These are phyloP conservation scores for Gossypium bickii DNA, from an alignment of 345 rosid species.

Conservation along the genomic window DNA sequence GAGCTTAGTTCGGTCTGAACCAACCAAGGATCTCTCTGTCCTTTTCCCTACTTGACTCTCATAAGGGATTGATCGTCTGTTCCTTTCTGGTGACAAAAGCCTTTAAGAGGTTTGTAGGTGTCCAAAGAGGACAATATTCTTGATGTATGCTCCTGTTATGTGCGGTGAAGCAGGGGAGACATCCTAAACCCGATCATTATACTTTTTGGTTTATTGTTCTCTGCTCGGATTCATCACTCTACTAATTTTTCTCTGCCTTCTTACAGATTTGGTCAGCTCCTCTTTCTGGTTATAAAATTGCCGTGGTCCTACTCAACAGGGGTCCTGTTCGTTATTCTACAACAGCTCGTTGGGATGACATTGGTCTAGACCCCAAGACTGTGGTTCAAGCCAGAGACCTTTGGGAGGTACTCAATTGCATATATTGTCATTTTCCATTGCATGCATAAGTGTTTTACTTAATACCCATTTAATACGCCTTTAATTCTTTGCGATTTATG, in stretches of 20 bases:
- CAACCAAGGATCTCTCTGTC: too few species aligned
- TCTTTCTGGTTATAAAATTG: conserved; percentile 51
- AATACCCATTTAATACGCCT: neutral
- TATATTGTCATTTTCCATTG: neutral
- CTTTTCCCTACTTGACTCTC: neutral
- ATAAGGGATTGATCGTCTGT: neutral
- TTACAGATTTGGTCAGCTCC: conserved; percentile 73
- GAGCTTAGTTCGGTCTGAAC: neutral
- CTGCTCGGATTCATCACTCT: neutral
- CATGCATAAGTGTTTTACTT: neutral
- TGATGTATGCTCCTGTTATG: neutral
- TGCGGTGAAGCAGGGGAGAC: neutral
- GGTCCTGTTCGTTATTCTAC: conserved; percentile 30
- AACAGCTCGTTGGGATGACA: conserved; percentile 66
- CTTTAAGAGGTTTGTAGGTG: neutral
- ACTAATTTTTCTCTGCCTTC: neutral
- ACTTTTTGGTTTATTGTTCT: neutral
- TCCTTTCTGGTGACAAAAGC: neutral
- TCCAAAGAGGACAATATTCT: neutral
- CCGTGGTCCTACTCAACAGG: conserved; percentile 57
- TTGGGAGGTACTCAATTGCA: conserved; percentile 52
- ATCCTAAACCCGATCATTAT: neutral
- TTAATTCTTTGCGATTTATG: neutral
- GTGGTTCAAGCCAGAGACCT: conserved; percentile 59
- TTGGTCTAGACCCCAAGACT: conserved; percentile 44